Evolutionary conservation across 495 filamentous ascomycete genomes (phyloP).

Genomic region (Hyphodiscus hymeniophilus): DNA sequence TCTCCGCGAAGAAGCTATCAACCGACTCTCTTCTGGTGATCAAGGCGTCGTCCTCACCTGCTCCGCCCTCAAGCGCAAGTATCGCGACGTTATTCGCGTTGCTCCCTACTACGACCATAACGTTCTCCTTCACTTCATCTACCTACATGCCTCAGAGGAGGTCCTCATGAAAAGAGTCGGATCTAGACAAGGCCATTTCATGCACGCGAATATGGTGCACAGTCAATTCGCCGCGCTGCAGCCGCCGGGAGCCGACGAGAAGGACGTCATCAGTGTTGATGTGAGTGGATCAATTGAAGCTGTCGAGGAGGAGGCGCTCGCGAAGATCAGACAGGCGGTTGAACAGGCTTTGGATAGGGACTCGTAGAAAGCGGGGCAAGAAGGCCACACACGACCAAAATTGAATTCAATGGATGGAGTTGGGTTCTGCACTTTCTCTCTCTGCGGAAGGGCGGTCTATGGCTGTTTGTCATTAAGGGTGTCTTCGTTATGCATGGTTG

Average conservation of each 20-base stretch:
- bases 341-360: slow-evolving; percentile 1
- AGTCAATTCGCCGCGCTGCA: slow-evolving; percentile 84
- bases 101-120: slow-evolving; percentile 59
- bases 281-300: slow-evolving; percentile 56
- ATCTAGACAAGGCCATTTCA: slow-evolving; percentile 76
- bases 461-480: neutral
- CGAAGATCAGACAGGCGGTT: slow-evolving; percentile 34
- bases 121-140: slow-evolving; percentile 86
- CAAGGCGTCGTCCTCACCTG: slow-evolving; percentile 90
- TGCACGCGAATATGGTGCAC: slow-evolving; percentile 96
- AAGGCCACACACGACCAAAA: too few species aligned
- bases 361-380: too few species aligned
- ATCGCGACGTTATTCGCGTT: slow-evolving; percentile 92
- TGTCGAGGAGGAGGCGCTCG: slow-evolving; percentile 58
- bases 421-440: neutral
- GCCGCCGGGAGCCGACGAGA: slow-evolving; percentile 67
- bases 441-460: neutral
- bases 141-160: slow-evolving; percentile 69
- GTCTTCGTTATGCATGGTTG: neutral
- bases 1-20: slow-evolving; percentile 73
- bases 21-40: slow-evolving; percentile 32
- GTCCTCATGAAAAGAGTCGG: slow-evolving; percentile 66
- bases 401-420: too few species aligned
- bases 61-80: slow-evolving; percentile 92
- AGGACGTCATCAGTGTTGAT: slow-evolving; percentile 78